Evolutionary conservation across 768 basidiomycete genomes (phyloP).

Genomic region (Rhizopogon salebrosus): DNA sequence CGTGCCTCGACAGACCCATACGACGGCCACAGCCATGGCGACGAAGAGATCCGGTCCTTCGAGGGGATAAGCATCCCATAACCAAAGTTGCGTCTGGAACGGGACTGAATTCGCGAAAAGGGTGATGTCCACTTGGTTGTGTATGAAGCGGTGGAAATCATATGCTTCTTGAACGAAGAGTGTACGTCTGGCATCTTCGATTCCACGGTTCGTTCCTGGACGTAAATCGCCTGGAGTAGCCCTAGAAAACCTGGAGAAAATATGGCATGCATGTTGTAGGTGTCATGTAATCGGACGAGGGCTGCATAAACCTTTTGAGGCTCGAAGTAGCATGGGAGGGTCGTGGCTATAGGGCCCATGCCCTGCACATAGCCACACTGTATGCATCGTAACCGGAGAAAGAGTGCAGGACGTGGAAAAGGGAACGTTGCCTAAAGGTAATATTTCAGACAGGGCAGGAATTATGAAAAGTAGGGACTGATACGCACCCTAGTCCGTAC

Average conservation of each 20-base stretch:
- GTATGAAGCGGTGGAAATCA: conserved; percentile 90
- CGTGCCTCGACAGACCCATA: conserved; percentile 88
- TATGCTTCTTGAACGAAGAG: conserved; percentile 77
- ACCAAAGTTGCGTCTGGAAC: conserved; percentile 87
- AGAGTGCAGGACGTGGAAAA: conserved; percentile 92
- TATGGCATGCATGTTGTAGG: conserved; percentile 81
- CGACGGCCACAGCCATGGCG: conserved; percentile 77
- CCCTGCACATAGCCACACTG: conserved; percentile 97
- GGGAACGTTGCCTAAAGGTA: conserved; percentile 74
- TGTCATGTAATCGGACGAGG: conserved; percentile 84
- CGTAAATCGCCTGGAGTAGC: conserved; percentile 90
- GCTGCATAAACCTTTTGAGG: conserved; percentile 84
- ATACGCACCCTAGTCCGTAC: conserved; percentile 91
- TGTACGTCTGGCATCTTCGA: conserved; percentile 88
- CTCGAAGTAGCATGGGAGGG: conserved; percentile 88
- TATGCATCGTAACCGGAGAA: conserved; percentile 82
- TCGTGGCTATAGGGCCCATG: conserved; percentile 97
- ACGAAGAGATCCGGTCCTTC: conserved; percentile 90
- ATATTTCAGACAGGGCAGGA: not conserved
- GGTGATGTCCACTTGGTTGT: conserved; percentile 99
- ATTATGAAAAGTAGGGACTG: not conserved
- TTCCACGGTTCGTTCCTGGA: conserved; percentile 88
- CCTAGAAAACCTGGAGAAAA: conserved; percentile 96
- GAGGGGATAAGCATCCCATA: conserved; percentile 92
- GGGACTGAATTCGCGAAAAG: conserved; percentile 94